Conservation (phyloP, 2,329 filamentous ascomycete species). For the Fusarium sp. region DNA sequence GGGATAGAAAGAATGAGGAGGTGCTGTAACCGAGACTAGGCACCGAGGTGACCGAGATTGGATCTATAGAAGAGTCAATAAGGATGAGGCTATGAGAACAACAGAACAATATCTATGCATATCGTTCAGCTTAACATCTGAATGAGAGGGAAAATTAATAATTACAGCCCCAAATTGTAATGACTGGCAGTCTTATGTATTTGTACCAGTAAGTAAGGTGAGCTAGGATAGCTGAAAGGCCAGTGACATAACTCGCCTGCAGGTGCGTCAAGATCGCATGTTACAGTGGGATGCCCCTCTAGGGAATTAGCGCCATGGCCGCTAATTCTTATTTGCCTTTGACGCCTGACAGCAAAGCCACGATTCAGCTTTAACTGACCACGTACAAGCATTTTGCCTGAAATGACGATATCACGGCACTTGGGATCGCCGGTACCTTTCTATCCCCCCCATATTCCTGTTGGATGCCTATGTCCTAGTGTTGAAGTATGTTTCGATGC, state of each 20-base stretch:
- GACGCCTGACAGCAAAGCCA: not conserved
- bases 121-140: too few relatives aligned
- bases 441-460: not conserved
- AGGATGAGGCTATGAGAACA: not conserved
- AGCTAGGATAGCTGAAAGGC: not conserved
- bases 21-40: not conserved
- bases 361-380: not conserved
- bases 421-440: not conserved
- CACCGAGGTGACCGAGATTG: not conserved
- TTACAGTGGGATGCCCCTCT: not conserved
- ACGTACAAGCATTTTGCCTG: not conserved
- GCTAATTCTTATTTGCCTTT: not conserved
- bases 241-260: not conserved
- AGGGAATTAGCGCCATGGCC: not conserved
- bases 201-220: not conserved
- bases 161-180: not conserved
- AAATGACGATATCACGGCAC: not conserved
- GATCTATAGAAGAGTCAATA: not conserved
- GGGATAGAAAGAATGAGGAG: conserved; percentile 8
- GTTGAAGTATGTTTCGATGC: not conserved
- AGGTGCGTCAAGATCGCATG: not conserved
- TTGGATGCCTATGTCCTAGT: too few relatives aligned
- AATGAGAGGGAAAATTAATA: too few relatives aligned
- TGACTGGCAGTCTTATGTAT: not conserved
- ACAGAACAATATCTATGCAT: not conserved